Evolutionary conservation across 164 flowering plant species (phyloP).

Genomic region (Aristolochia fimbriata): DNA sequence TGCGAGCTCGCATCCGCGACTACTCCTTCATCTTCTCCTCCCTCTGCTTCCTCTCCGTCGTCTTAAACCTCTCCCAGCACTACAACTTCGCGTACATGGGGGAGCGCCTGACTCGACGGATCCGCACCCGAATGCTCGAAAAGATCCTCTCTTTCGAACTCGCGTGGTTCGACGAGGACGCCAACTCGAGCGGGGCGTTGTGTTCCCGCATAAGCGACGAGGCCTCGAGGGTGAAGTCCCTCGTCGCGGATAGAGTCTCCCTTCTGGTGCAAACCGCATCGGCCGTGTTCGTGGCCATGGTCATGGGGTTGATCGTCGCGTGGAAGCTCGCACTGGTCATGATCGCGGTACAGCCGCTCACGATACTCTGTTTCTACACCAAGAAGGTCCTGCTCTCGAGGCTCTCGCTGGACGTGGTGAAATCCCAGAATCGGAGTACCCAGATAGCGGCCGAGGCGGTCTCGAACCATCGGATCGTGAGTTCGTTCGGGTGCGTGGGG

Average conservation of each 20-base stretch:
- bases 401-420: conserved; percentile 38
- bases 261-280: conserved; percentile 65
- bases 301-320: conserved; percentile 65
- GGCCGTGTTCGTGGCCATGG: conserved; percentile 59
- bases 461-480: conserved; percentile 66
- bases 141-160: conserved; percentile 72
- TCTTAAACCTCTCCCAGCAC: conserved; percentile 58
- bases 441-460: conserved; percentile 85
- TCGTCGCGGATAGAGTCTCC: conserved; percentile 71
- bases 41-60: conserved; percentile 48
- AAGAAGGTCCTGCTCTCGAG: conserved; percentile 62
- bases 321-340: conserved; percentile 91
- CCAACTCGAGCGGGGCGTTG: conserved; percentile 65
- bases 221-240: conserved; percentile 72
- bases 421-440: conserved; percentile 70
- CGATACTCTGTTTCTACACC: conserved; percentile 73
- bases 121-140: conserved; percentile 59
- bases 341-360: conserved; percentile 82
- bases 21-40: conserved; percentile 49
- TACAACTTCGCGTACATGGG: conserved; percentile 83
- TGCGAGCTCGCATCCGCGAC: conserved; percentile 41
- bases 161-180: conserved; percentile 86
- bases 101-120: conserved; percentile 56
- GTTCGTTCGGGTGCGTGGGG: conserved; percentile 60
- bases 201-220: conserved; percentile 69